Conservation (phyloP, 345 rosid genomes). For the Citrus glauca region DNA sequence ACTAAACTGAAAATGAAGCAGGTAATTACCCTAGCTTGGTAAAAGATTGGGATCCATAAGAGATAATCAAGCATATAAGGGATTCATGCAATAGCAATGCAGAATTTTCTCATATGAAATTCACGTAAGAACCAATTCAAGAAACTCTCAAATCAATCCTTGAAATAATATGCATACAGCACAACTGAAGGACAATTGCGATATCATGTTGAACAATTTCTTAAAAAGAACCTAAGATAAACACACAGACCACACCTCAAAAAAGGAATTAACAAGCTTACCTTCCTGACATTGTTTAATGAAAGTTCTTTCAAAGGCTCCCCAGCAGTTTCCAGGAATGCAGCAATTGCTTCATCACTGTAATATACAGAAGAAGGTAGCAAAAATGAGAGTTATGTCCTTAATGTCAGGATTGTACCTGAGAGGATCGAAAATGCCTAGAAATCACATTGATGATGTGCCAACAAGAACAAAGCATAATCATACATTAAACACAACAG, state of each 20-base stretch:
- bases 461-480: background rate
- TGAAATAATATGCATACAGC: background rate
- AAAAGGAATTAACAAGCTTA: slow-evolving; percentile 17
- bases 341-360: slow-evolving; percentile 94
- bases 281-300: slow-evolving; percentile 72
- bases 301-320: slow-evolving; percentile 58
- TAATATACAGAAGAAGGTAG: slow-evolving; percentile 1
- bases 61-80: background rate
- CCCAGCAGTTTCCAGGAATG: slow-evolving; percentile 79
- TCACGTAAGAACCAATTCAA: background rate
- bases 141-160: background rate
- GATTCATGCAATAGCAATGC: background rate
- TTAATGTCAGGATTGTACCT: background rate
- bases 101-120: background rate
- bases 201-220: background rate
- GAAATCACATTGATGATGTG: background rate
- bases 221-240: background rate
- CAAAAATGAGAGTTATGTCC: background rate
- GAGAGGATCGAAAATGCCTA: background rate
- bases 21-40: background rate
- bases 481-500: background rate
- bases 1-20: background rate
- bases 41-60: background rate
- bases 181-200: background rate
- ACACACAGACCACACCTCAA: background rate